Base-by-base conservation (phyloP, 164 flowering plant species). In the Macadamia integrifolia region DNA sequence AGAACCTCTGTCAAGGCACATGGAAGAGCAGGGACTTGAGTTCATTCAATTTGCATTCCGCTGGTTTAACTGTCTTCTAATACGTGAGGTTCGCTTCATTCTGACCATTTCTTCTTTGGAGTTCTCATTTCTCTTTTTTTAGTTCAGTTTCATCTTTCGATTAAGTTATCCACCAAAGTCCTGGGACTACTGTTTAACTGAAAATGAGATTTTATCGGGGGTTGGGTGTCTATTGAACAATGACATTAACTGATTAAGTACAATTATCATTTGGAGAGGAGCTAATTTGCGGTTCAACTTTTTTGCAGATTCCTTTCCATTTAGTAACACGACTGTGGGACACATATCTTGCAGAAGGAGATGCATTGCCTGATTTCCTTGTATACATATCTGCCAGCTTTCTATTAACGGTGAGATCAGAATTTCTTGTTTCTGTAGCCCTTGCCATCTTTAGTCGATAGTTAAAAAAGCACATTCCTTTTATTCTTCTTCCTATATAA, bases 281-380 rank as follows among this genome's bases (percentile, higher is more conserved):
- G 46, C 65, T 60, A 43, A 67, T 65, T 29, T 65, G 10, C 23
- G 23, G 10, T 60, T 53, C 68, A 17, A 68, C 68, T 32, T 23
- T 61, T 59, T 57, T 29, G 18, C 50, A 85, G 99, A 89, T 89
- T 32, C 99, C 99, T 61, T 95, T 95, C 81, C 78, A 85, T 81
- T 89, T 95, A 52, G 94, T 95, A 23, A 89, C 92, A 2, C 97
- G 99, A 17, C 78, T 95, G 46, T 95, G 99, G 99, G 99, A 95
- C 84, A 95, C 98, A 29, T 95, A 95, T 76, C 95, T 95, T 73
- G 98, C 99, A 1, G 99, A 95, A 85, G 99, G 99, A 71, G 99
- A 92, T 81, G 96, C 97, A 48, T 77, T 95, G 77, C 99, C 99
- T 6, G 97, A 95, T 65, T 95, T 95, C 78, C 98, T 95, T 67